A percentile compares a stretch with the other conserved stretches of the same genome.
phyloP scores from a whole-genome alignment of 805 yeast species.

The Metschnikowia hibisci region DNA sequence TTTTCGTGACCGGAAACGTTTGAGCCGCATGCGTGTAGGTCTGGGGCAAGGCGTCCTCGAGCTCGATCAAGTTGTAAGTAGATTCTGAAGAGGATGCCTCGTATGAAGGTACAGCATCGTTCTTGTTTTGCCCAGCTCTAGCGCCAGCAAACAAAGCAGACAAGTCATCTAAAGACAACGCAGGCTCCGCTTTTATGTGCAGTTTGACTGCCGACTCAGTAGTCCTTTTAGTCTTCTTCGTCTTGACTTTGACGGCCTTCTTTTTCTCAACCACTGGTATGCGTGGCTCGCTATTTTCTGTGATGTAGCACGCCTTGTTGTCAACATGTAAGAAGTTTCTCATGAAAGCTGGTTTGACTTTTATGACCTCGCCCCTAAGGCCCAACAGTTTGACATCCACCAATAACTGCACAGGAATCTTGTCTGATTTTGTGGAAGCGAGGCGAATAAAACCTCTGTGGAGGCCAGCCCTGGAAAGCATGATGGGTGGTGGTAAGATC shows the following conservation, averaged over 20 bases:
- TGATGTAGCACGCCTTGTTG: slow-evolving; percentile 72
- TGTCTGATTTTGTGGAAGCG: slow-evolving; percentile 25
- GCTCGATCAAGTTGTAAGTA: slow-evolving; percentile 28
- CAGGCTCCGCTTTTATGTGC: slow-evolving; percentile 11
- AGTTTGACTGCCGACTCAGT: background rate
- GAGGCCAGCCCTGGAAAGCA: slow-evolving; percentile 11
- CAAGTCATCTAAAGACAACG: slow-evolving; percentile 38
- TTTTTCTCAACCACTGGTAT: slow-evolving; percentile 37
- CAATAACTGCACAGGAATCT: slow-evolving; percentile 71
- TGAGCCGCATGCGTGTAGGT: slow-evolving; percentile 18
- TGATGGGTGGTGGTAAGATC: slow-evolving; percentile 2
- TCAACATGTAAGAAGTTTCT: slow-evolving; percentile 66
- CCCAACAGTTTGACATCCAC: slow-evolving; percentile 65
- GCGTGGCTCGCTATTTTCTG: slow-evolving; percentile 31
- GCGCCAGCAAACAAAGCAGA: slow-evolving; percentile 32
- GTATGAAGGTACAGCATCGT: slow-evolving; percentile 10
- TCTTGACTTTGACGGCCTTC: slow-evolving; percentile 3
- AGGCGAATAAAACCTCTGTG: slow-evolving; percentile 15
- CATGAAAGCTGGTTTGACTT: slow-evolving; percentile 79
- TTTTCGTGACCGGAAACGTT: slow-evolving; percentile 28
- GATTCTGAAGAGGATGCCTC: slow-evolving; percentile 17
- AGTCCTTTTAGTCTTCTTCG: slow-evolving; percentile 8
- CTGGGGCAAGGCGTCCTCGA: slow-evolving; percentile 29
- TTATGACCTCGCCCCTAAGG: slow-evolving; percentile 63
- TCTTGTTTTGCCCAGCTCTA: slow-evolving; percentile 12